phyloP scores from a whole-genome alignment of 176 grass and related monocot genomes.

The Musa troglodytarum region DNA sequence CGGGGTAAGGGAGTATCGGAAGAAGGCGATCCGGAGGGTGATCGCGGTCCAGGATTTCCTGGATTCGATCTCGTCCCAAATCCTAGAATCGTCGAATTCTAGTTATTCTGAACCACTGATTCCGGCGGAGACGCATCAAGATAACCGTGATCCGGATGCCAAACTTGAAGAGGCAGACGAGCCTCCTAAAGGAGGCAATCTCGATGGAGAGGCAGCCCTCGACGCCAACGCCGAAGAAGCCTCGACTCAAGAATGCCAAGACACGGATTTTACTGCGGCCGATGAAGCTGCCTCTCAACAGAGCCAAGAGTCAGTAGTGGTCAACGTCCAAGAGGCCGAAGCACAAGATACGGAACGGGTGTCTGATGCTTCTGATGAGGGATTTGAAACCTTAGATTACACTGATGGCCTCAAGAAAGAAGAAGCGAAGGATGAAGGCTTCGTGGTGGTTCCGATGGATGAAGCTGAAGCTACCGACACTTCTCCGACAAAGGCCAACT shows the following conservation, averaged over 20 bases:
- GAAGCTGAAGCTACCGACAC: neutral
- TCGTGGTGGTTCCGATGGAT: neutral
- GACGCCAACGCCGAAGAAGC: neutral
- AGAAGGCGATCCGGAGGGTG: conserved; percentile 7
- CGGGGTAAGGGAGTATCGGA: conserved; percentile 1
- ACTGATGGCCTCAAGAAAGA: neutral
- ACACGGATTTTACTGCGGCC: neutral
- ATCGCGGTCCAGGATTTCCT: conserved; percentile 7
- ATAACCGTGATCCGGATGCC: neutral
- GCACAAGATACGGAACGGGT: neutral
- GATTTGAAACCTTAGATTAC: neutral
- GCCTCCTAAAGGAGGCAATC: neutral
- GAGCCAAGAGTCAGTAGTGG: neutral
- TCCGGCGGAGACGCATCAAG: neutral
- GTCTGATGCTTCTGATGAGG: neutral
- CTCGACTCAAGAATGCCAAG: neutral
- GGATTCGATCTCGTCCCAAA: neutral
- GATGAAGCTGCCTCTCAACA: neutral
- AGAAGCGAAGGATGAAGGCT: neutral
- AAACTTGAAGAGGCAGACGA: neutral
- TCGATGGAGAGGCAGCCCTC: neutral
- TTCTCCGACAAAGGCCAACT: neutral
- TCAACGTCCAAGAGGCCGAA: neutral
- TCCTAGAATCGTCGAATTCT: neutral
- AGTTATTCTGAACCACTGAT: neutral